These are phyloP conservation scores for Solanum clarkiae DNA, from an alignment of 257 asterid genomes.

Conservation along the genomic window DNA sequence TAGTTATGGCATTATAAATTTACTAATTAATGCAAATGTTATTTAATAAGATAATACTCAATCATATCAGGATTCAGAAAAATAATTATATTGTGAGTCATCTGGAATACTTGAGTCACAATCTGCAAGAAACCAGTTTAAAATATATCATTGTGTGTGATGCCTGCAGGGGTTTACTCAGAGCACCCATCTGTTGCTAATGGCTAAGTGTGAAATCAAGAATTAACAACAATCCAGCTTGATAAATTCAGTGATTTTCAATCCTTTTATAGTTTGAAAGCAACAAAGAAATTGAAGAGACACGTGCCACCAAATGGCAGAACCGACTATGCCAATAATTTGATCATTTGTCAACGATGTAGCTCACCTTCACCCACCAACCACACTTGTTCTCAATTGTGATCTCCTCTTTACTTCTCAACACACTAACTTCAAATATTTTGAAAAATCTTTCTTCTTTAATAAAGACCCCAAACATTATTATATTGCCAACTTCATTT, in stretches of 20 bases:
- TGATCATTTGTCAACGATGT: constrained; percentile 43
- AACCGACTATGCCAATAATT: background rate
- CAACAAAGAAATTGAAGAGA: background rate
- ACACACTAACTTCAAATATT: background rate
- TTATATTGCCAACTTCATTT: background rate
- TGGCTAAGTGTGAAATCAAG: background rate
- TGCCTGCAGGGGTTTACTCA: background rate
- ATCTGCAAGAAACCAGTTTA: no score
- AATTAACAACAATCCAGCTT: background rate
- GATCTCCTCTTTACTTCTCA: constrained; percentile 4
- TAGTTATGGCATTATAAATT: no score
- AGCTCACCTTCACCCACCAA: constrained; percentile 82
- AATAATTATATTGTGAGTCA: no score
- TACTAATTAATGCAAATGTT: no score
- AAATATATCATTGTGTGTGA: no score
- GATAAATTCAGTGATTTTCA: background rate
- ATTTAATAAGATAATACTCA: no score
- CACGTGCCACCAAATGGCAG: background rate
- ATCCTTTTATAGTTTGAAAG: background rate
- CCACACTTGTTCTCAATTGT: constrained; percentile 45
- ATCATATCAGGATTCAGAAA: no score
- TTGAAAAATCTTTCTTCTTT: background rate
- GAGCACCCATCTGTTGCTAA: background rate
- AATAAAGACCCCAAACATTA: constrained; percentile 13
- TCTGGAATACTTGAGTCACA: no score